Conservation (phyloP, 1,139 yeast species). For the Geotrichum reessii region DNA sequence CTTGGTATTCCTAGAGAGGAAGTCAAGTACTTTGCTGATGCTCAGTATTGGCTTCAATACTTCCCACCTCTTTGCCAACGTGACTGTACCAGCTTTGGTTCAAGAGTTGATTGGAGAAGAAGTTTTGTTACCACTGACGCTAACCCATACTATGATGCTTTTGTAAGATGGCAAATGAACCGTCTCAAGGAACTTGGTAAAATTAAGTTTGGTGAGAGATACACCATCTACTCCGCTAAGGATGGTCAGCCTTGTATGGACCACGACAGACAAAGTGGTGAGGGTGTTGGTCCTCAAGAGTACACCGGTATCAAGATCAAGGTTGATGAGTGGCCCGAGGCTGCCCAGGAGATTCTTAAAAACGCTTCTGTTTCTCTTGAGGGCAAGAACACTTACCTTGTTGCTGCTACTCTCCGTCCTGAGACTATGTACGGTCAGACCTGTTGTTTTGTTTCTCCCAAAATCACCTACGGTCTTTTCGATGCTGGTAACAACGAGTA, state of each 20-base stretch:
- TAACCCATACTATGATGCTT: conserved; percentile 92
- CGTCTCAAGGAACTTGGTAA: conserved; percentile 79
- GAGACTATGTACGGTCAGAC: conserved; percentile 99
- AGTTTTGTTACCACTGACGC: conserved; percentile 91
- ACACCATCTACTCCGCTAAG: conserved; percentile 93
- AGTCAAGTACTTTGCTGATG: conserved; percentile 81
- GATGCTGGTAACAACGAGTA: conserved; percentile 76
- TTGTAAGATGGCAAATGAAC: conserved; percentile 95
- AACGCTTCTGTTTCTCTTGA: conserved; percentile 43
- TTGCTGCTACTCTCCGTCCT: conserved; percentile 97
- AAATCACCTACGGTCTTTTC: conserved; percentile 84
- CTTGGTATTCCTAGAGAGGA: conserved; percentile 80
- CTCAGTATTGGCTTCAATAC: conserved; percentile 78
- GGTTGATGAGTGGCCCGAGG: conserved; percentile 54
- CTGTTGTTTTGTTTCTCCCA: conserved; percentile 95
- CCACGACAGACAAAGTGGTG: conserved; percentile 96
- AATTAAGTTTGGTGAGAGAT: conserved; percentile 96
- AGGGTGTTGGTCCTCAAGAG: conserved; percentile 95
- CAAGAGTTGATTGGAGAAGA: conserved; percentile 98
- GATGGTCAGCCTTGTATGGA: conserved; percentile 99
- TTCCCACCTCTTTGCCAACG: conserved; percentile 87
- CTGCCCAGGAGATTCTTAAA: conserved; percentile 48
- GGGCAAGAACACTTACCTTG: conserved; percentile 66
- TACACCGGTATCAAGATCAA: conserved; percentile 87
- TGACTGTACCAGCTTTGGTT: conserved; percentile 80